phyloP scores from a whole-genome alignment of 345 rosid genomes.

The Atalantia buxifolia region DNA sequence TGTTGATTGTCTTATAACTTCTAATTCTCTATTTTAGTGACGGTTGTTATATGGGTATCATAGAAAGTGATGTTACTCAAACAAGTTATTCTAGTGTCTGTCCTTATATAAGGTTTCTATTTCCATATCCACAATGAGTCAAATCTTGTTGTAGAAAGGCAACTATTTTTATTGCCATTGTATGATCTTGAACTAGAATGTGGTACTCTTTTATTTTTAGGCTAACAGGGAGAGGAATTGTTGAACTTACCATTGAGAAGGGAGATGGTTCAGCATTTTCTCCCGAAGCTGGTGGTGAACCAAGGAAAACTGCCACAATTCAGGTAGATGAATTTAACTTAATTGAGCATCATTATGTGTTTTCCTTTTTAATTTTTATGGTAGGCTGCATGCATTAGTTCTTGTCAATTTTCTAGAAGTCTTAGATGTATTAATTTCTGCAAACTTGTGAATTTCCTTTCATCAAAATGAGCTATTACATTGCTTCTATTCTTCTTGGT shows the following conservation, averaged over 20 bases:
- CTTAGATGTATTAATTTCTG: not conserved
- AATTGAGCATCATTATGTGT: not conserved
- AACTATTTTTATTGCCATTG: not conserved
- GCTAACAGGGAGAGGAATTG: slow-evolving; percentile 79
- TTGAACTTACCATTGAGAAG: slow-evolving; percentile 77
- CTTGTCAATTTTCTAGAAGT: not conserved
- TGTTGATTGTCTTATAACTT: not conserved
- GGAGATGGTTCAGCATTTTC: slow-evolving; percentile 80
- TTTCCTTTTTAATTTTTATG: not conserved
- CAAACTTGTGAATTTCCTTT: not conserved
- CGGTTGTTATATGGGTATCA: not conserved
- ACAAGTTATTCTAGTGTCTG: not conserved
- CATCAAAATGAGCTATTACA: not conserved
- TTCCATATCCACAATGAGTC: not conserved
- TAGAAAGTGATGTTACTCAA: not conserved
- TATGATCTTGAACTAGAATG: slow-evolving; percentile 1
- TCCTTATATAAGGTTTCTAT: not conserved
- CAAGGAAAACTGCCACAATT: slow-evolving; percentile 62
- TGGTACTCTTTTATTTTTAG: slow-evolving; percentile 31
- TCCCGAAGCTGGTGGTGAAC: slow-evolving; percentile 75
- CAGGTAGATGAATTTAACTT: slow-evolving; percentile 42
- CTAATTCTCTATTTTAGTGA: not conserved
- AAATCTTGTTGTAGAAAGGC: not conserved
- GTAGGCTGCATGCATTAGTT: not conserved
- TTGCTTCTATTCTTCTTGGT: not conserved